Conservation (phyloP, 2,329 filamentous ascomycete species). For the Alternaria consortialis region DNA sequence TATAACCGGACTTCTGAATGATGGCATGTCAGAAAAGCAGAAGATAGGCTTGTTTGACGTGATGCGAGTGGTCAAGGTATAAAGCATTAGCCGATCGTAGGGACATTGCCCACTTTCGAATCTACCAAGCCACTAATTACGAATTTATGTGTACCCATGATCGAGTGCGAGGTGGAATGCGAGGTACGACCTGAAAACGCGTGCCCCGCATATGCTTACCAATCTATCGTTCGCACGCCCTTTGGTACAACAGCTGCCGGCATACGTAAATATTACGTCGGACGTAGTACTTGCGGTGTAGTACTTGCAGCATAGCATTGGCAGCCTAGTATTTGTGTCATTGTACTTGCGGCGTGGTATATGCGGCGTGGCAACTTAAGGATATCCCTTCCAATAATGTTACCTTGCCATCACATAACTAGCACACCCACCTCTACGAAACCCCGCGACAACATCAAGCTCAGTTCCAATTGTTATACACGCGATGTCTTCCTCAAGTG, state of each 20-base stretch:
- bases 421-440: neutral
- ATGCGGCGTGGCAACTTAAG: neutral
- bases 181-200: slow-evolving; percentile 7
- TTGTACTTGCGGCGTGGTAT: neutral
- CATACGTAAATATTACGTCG: neutral
- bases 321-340: neutral
- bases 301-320: too few relatives aligned
- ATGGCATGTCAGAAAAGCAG: slow-evolving; percentile 39
- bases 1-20: slow-evolving; percentile 34
- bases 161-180: slow-evolving; percentile 8
- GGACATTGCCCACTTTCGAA: neutral
- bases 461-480: neutral
- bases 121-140: neutral
- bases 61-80: slow-evolving; percentile 34
- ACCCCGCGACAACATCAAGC: too few relatives aligned
- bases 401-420: neutral
- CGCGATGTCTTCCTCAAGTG: slow-evolving; percentile 6
- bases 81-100: neutral
- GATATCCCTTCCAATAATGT: neutral
- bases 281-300: neutral
- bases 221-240: slow-evolving; percentile 5
- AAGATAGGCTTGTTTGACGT: slow-evolving; percentile 40
- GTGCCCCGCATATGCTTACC: slow-evolving; percentile 31
- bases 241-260: neutral
- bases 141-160: neutral